Percentiles rank a stretch among this genome's conserved stretches.
Evolutionary conservation across 495 filamentous ascomycete species (phyloP).

Genomic region (Penicillium herquei): DNA sequence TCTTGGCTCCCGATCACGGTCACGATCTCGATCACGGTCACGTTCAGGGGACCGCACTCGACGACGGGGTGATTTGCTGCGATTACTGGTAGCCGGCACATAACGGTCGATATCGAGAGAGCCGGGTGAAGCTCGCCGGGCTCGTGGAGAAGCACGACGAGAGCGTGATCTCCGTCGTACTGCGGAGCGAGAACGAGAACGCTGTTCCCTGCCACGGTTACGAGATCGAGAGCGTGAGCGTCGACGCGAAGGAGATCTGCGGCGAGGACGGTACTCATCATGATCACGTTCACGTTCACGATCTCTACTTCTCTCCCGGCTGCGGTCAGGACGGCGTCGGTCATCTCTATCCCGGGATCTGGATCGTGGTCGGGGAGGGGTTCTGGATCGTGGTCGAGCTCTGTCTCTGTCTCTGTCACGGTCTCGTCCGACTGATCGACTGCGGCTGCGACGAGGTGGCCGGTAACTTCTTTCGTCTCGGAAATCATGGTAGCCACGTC

Average conservation of each 20-base stretch:
- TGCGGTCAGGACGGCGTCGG: conserved; percentile 26
- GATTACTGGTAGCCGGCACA: conserved; percentile 44
- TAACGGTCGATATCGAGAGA: conserved; percentile 51
- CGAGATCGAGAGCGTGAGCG: conserved; percentile 24
- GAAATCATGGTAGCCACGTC: conserved; percentile 36
- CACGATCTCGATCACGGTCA: conserved; percentile 35
- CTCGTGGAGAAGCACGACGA: conserved; percentile 21
- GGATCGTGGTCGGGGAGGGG: conserved; percentile 25
- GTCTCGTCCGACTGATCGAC: conserved; percentile 32
- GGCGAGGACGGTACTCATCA: conserved; percentile 28
- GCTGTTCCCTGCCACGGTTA: conserved; percentile 21
- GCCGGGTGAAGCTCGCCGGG: conserved; percentile 23
- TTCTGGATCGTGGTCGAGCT: conserved; percentile 24
- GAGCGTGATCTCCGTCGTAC: conserved; percentile 31
- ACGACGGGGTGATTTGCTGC: conserved; percentile 46
- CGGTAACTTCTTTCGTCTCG: conserved; percentile 39
- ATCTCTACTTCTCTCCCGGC: conserved; percentile 27
- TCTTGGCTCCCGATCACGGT: conserved; percentile 17
- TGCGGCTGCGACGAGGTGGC: conserved; percentile 38
- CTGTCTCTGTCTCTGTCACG: conserved; percentile 36
- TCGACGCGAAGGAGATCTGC: conserved; percentile 13
- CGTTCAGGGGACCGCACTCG: conserved; percentile 39
- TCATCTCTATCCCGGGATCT: conserved; percentile 33
- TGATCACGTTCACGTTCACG: conserved; percentile 25
- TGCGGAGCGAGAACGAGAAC: conserved; percentile 28